Evolutionary conservation across 331 rosid species (phyloP).

Genomic region (Pyrus hybrid): DNA sequence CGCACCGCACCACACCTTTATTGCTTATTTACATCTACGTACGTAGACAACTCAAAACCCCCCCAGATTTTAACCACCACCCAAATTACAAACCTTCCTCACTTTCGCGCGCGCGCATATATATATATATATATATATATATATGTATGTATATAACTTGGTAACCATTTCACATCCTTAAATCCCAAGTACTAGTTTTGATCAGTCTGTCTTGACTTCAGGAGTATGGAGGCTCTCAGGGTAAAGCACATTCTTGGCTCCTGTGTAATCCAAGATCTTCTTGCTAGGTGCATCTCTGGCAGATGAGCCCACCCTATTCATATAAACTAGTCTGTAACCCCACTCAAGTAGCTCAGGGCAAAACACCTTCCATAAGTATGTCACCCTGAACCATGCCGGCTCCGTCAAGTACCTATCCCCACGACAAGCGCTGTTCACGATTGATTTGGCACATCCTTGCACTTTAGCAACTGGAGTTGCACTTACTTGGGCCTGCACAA

Average conservation of each 20-base stretch:
- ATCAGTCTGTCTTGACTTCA: constrained; percentile 11
- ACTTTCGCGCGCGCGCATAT: too few species aligned
- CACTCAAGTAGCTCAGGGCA: constrained; percentile 30
- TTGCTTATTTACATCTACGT: too few species aligned
- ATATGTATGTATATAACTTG: neutral
- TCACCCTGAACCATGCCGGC: constrained; percentile 27
- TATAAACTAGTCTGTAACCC: constrained; percentile 1
- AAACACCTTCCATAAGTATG: constrained; percentile 19
- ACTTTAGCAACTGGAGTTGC: constrained; percentile 36
- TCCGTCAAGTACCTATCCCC: constrained; percentile 24
- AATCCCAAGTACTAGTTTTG: neutral
- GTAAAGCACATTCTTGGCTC: constrained; percentile 22
- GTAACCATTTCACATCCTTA: neutral
- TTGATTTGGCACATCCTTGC: constrained; percentile 19
- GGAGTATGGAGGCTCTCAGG: constrained; percentile 11
- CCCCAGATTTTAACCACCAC: too few species aligned
- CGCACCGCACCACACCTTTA: too few species aligned
- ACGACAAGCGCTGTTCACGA: constrained; percentile 20
- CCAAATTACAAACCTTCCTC: too few species aligned
- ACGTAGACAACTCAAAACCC: too few species aligned
- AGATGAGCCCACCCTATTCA: constrained; percentile 3
- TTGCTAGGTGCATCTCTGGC: constrained; percentile 18
- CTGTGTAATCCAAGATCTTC: constrained; percentile 16
- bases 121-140: too few species aligned
- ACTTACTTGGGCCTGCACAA: constrained; percentile 34